Evolutionary conservation across 495 filamentous ascomycete species (phyloP).

Genomic region (Penicillium herquei): DNA sequence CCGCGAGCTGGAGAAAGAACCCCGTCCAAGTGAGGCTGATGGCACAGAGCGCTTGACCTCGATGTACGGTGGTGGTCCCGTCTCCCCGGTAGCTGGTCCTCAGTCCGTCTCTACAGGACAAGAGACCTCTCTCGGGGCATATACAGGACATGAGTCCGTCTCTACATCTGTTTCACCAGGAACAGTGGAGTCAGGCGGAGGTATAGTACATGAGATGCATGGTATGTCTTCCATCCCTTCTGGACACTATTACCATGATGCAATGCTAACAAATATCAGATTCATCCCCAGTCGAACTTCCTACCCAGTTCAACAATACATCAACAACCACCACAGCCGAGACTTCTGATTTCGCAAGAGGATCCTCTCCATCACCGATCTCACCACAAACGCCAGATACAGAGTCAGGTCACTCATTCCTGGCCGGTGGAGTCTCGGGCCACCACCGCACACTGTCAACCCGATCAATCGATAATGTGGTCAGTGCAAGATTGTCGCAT

Average conservation of each 20-base stretch:
- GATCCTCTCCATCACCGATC: slow-evolving; percentile 6
- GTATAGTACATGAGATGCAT: slow-evolving; percentile 20
- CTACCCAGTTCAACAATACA: slow-evolving; percentile 12
- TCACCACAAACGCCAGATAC: slow-evolving; percentile 7
- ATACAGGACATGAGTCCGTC: slow-evolving; percentile 20
- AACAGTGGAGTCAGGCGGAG: slow-evolving; percentile 24
- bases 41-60: slow-evolving; percentile 5
- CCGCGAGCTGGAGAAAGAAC: background rate
- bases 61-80: slow-evolving; percentile 15
- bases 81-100: slow-evolving; percentile 10
- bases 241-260: too few species aligned
- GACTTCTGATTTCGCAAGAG: background rate
- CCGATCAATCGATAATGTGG: slow-evolving; percentile 20
- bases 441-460: slow-evolving; percentile 11
- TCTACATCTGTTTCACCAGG: slow-evolving; percentile 14
- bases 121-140: slow-evolving; percentile 6
- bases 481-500: slow-evolving; percentile 9
- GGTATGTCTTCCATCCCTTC: slow-evolving; percentile 6
- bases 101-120: slow-evolving; percentile 12
- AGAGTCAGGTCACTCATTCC: slow-evolving; percentile 1
- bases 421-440: background rate
- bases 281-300: slow-evolving; percentile 21
- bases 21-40: slow-evolving; percentile 3
- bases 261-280: slow-evolving; percentile 6
- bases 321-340: background rate